These are phyloP conservation scores for Metarhizium robertsii DNA, from an alignment of 2,329 filamentous ascomycete genomes.

Conservation along the genomic window DNA sequence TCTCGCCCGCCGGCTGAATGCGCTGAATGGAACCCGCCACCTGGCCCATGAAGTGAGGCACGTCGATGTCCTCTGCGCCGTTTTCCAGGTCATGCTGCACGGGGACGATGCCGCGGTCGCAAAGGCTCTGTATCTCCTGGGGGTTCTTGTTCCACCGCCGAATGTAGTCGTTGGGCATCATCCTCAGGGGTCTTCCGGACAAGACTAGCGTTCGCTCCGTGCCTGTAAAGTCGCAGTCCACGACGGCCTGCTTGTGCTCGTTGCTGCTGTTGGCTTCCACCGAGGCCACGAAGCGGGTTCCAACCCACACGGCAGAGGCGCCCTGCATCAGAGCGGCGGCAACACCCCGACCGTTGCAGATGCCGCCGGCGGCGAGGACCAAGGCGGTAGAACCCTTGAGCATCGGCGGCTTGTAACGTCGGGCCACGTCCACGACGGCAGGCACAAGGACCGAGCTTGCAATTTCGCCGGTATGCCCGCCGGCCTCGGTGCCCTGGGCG, in stretches of 20 bases:
- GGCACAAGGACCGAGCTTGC: conserved; percentile 78
- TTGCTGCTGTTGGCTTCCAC: conserved; percentile 75
- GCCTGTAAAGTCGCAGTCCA: conserved; percentile 65
- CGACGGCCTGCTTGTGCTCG: conserved; percentile 76
- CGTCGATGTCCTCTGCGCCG: conserved; percentile 64
- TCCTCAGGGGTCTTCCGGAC: conserved; percentile 70
- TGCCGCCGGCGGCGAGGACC: conserved; percentile 86
- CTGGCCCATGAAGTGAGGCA: conserved; percentile 89
- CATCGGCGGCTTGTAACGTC: conserved; percentile 58
- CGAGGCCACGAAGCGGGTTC: conserved; percentile 81
- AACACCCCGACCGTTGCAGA: conserved; percentile 71
- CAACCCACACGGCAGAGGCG: conserved; percentile 85
- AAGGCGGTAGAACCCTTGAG: conserved; percentile 63
- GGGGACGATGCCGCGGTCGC: conserved; percentile 68
- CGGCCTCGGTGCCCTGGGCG: conserved; percentile 86
- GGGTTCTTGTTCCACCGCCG: conserved; percentile 70
- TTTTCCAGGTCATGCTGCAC: conserved; percentile 76
- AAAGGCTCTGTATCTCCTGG: conserved; percentile 65
- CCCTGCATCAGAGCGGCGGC: conserved; percentile 81
- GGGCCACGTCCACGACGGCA: conserved; percentile 75
- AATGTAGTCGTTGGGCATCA: conserved; percentile 77
- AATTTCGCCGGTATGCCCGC: conserved; percentile 85
- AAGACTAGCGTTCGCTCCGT: conserved; percentile 78
- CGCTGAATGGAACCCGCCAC: conserved; percentile 70
- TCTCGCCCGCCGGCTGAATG: conserved; percentile 71